phyloP scores from a whole-genome alignment of 495 filamentous ascomycete species.

The Penicillium dipodomyicola region DNA sequence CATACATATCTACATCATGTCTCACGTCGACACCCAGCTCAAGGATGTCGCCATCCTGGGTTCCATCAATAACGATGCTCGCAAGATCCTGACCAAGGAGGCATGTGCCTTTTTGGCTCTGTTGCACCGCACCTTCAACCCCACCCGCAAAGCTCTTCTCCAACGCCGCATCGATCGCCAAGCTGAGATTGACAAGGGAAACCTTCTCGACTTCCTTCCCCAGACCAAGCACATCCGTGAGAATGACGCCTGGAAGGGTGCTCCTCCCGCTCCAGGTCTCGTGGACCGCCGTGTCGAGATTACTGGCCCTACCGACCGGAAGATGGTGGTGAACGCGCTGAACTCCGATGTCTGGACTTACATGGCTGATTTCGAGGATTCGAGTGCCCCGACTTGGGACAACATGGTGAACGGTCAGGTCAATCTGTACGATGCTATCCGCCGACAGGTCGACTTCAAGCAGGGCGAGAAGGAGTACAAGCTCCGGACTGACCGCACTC shows the following conservation, averaged over 20 bases:
- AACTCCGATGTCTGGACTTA: constrained; percentile 99
- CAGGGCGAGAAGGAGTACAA: constrained; percentile 95
- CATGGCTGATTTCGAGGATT: constrained; percentile 99
- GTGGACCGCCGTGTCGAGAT: constrained; percentile 98
- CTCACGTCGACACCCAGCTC: constrained; percentile 68
- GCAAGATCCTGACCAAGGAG: constrained; percentile 88
- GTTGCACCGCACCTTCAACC: constrained; percentile 91
- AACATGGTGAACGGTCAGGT: constrained; percentile 99
- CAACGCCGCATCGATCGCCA: constrained; percentile 85
- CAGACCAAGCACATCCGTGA: constrained; percentile 97
- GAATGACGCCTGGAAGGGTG: constrained; percentile 90
- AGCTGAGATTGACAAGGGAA: constrained; percentile 89
- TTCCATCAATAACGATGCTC: constrained; percentile 68
- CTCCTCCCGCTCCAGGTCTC: constrained; percentile 87
- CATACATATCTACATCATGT: constrained; percentile 52
- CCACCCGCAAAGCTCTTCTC: constrained; percentile 82
- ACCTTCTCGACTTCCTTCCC: constrained; percentile 91
- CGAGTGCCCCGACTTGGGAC: constrained; percentile 95
- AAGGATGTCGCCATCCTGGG: constrained; percentile 87
- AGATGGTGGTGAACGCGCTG: constrained; percentile 99
- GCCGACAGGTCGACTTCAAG: constrained; percentile 94
- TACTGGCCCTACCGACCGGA: constrained; percentile 94
- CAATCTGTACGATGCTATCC: constrained; percentile 96
- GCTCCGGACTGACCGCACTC: constrained; percentile 77
- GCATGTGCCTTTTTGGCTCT: constrained; percentile 91